Evolutionary conservation across 2,329 filamentous ascomycete species (phyloP).

Genomic region (Ascochyta pisi): DNA sequence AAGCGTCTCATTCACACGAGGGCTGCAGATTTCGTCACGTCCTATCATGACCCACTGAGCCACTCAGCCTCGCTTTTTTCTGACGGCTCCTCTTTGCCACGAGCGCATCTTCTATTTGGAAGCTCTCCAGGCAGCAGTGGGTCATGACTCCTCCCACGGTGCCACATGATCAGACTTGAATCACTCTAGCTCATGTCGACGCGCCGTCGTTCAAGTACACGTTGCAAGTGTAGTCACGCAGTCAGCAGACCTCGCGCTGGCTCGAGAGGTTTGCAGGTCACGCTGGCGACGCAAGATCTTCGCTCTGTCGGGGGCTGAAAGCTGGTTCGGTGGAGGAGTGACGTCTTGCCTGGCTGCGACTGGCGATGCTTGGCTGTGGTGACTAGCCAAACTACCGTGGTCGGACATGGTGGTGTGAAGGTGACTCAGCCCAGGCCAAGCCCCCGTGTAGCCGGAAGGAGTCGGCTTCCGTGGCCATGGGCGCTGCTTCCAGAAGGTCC

Average conservation of each 20-base stretch:
- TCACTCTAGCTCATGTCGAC: conserved; percentile 11
- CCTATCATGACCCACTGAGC: conserved; percentile 7
- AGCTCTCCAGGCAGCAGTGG: conserved; percentile 18
- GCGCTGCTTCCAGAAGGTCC: conserved; percentile 10
- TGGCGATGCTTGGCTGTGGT: conserved; percentile 22
- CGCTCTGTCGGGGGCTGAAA: conserved; percentile 13
- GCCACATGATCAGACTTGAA: conserved; percentile 11
- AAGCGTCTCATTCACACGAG: not conserved
- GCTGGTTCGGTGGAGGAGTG: conserved; percentile 15
- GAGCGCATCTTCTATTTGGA: conserved; percentile 3
- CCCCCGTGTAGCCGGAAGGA: conserved; percentile 9
- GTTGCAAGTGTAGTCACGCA: conserved; percentile 31
- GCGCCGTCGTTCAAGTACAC: conserved; percentile 3
- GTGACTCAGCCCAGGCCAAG: conserved; percentile 35
- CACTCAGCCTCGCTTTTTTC: not conserved
- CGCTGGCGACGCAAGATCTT: conserved; percentile 27
- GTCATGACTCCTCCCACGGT: conserved; percentile 10
- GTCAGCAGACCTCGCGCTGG: conserved; percentile 36
- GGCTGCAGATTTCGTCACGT: not conserved
- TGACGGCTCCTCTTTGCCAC: not conserved
- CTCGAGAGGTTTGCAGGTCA: conserved; percentile 27
- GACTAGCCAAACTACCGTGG: conserved; percentile 13
- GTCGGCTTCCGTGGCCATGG: conserved; percentile 10
- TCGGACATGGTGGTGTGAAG: conserved; percentile 18
- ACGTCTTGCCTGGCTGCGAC: conserved; percentile 29